Percentiles rank a stretch among this genome's conserved stretches.
phyloP scores from a whole-genome alignment of 108 stramenopile genomes.

The Fragilaria crotonensis region DNA sequence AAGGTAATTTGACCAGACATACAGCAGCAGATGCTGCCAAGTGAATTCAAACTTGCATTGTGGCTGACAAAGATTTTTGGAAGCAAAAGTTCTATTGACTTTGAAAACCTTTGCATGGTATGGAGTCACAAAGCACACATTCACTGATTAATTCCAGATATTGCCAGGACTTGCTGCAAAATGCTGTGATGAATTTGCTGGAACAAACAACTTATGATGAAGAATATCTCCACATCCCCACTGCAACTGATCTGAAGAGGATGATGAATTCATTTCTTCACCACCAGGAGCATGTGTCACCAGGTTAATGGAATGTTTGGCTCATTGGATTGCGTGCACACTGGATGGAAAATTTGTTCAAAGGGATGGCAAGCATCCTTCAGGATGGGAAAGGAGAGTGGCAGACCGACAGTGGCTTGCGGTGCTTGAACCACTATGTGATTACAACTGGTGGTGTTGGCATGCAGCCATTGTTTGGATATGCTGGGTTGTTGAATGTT shows the following conservation, averaged over 20 bases:
- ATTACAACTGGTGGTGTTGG: not conserved
- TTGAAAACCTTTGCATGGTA: constrained; percentile 11
- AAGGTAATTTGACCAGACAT: no score
- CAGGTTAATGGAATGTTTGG: constrained; percentile 8
- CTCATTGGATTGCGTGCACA: constrained; percentile 14
- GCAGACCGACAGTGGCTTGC: constrained; percentile 3
- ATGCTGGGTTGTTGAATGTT: constrained; percentile 12
- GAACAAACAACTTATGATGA: constrained; percentile 1
- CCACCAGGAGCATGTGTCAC: constrained; percentile 1
- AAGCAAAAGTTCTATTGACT: constrained; percentile 3
- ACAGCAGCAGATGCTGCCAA: no score
- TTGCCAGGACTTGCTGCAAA: not conserved
- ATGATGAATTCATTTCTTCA: not conserved
- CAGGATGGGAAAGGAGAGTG: not conserved
- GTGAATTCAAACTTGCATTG: no score
- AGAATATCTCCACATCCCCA: constrained; percentile 6
- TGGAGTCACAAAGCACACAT: constrained; percentile 3
- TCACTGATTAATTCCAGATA: constrained; percentile 11
- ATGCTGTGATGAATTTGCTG: not conserved
- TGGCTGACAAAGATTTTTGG: no score
- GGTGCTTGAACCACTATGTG: constrained; percentile 7
- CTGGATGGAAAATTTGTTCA: constrained; percentile 16
- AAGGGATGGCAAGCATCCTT: constrained; percentile 5
- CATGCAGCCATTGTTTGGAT: not conserved
- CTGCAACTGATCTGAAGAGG: constrained; percentile 6